Evolutionary conservation across 495 filamentous ascomycete species (phyloP).

Genomic region (Beverwykella pulmonaria): DNA sequence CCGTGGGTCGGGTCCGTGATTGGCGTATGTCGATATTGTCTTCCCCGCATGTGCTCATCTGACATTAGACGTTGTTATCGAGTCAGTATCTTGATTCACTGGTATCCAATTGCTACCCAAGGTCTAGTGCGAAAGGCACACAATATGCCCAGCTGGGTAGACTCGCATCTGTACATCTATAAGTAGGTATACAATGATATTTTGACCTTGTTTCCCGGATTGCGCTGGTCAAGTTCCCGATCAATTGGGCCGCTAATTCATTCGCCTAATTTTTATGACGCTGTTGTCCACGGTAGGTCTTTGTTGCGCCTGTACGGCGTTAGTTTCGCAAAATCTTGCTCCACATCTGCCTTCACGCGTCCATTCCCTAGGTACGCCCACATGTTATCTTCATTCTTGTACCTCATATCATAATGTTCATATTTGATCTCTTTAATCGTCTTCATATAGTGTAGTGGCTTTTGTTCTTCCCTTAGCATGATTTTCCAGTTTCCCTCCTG

Average conservation of each 20-base stretch:
- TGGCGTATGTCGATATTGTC: background rate
- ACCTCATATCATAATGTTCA: conserved; percentile 21
- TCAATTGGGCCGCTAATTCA: too few relatives aligned
- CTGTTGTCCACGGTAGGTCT: background rate
- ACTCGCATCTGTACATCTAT: too few relatives aligned
- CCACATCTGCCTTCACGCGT: conserved; percentile 11
- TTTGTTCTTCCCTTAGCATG: too few relatives aligned
- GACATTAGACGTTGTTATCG: background rate
- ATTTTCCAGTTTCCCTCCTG: too few relatives aligned
- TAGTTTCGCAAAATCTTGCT: conserved; percentile 4
- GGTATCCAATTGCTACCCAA: too few relatives aligned
- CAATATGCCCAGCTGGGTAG: too few relatives aligned
- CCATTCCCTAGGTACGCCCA: conserved; percentile 19
- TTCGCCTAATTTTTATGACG: too few relatives aligned
- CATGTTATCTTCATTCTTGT: conserved; percentile 7
- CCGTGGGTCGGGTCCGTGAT: background rate
- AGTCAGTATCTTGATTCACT: too few relatives aligned
- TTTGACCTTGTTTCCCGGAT: too few relatives aligned
- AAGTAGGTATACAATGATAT: too few relatives aligned
- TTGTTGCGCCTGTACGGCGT: background rate
- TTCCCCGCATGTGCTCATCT: background rate
- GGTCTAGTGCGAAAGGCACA: too few relatives aligned
- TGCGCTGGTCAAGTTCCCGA: too few relatives aligned
- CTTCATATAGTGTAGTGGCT: conserved; percentile 24
- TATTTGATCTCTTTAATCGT: conserved; percentile 16